Conservation (phyloP, 345 rosid species). For the Syzygium grande region DNA sequence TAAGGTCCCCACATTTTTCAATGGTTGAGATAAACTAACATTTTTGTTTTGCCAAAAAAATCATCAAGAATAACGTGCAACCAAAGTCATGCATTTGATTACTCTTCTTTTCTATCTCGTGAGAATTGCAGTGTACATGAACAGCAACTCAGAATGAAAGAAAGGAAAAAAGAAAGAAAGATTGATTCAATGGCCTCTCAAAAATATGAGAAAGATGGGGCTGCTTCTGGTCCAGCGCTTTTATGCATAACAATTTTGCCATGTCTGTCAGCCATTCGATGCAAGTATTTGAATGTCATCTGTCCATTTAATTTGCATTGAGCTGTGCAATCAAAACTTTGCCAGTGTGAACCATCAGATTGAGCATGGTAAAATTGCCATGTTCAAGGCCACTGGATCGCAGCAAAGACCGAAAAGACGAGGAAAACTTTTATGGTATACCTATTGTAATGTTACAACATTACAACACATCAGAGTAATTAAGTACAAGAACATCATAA, state of each 20-base stretch:
- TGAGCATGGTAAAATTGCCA: too few species aligned
- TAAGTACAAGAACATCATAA: not conserved
- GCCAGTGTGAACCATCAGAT: too few species aligned
- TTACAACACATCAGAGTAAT: too few species aligned
- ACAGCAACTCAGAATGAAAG: not conserved
- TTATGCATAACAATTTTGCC: not conserved
- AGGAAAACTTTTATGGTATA: not conserved
- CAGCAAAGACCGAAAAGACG: too few species aligned
- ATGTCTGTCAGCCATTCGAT: not conserved
- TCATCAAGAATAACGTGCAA: not conserved
- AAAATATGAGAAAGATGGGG: not conserved
- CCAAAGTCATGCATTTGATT: not conserved
- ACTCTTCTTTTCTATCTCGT: not conserved
- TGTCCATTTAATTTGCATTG: too few species aligned
- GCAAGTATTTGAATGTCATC: too few species aligned
- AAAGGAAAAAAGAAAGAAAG: not conserved
- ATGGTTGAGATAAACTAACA: too few species aligned
- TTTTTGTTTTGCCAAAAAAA: not conserved
- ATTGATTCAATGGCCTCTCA: not conserved
- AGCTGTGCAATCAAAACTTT: too few species aligned
- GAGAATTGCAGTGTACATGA: not conserved
- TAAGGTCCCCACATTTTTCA: not conserved
- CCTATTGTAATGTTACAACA: not conserved
- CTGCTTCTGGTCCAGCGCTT: not conserved
- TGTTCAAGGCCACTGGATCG: fast-evolving